phyloP scores from a whole-genome alignment of 495 filamentous ascomycete species.

The Penicillium samsonianum region DNA sequence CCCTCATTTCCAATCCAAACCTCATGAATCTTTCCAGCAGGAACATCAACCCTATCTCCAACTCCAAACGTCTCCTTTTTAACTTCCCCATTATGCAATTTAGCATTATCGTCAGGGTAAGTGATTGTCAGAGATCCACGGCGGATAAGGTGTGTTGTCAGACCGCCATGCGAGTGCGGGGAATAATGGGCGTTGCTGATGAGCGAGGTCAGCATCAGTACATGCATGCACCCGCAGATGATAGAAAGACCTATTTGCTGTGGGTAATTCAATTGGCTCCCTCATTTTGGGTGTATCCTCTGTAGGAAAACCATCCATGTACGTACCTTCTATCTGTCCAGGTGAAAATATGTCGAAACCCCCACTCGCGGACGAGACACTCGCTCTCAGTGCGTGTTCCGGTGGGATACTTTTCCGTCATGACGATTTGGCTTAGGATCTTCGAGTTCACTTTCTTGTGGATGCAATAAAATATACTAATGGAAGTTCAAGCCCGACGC shows the following conservation, averaged over 20 bases:
- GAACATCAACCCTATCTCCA: conserved; percentile 76
- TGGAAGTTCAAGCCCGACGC: background rate
- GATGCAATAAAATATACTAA: background rate
- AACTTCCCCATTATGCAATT: conserved; percentile 33
- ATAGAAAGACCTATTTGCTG: background rate
- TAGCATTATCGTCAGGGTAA: conserved; percentile 66
- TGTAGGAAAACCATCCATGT: background rate
- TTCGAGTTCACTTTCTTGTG: background rate
- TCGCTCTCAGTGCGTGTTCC: conserved; percentile 57
- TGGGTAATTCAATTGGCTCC: background rate
- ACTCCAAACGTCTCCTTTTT: conserved; percentile 67
- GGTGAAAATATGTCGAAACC: conserved; percentile 74
- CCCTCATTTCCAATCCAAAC: conserved; percentile 79
- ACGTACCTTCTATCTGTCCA: conserved; percentile 77
- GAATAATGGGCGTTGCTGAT: conserved; percentile 70
- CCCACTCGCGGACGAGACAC: conserved; percentile 70
- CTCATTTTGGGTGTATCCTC: background rate
- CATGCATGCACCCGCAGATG: background rate
- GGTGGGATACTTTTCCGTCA: conserved; percentile 37
- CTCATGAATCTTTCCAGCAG: conserved; percentile 70
- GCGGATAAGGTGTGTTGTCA: conserved; percentile 79
- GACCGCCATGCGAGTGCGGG: conserved; percentile 67
- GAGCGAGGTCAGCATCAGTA: background rate
- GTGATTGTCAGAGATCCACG: conserved; percentile 68
- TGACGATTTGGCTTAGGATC: background rate